Evolutionary conservation across 75 land plant species (phyloP), one percentile per base, ranked within the genome.

Genomic region (Pinus albicaulis): DNA sequence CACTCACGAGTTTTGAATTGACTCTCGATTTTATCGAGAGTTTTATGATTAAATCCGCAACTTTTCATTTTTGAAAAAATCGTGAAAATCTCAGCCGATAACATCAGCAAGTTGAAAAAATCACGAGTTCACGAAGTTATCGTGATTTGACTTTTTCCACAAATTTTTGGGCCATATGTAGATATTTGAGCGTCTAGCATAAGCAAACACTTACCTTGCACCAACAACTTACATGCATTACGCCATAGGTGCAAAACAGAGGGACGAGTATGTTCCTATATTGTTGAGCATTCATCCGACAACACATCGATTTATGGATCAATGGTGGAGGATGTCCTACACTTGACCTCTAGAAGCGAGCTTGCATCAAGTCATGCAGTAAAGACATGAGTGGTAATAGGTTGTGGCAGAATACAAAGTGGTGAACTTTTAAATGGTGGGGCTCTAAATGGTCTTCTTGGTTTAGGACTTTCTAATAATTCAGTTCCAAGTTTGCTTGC

Each of bases 371-470:
- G 59, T 23, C 48, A 5, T 17, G 75, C 81, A 38, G 77, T 92
- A 3, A 76, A 76, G 57, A 79, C 84, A 60, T 66, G 83, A 56
- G 82, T 92, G n/a, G 80, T 88, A 68, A 76, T 94, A 79, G 92
- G 97, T 17, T 94, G 98, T 81, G 95, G 91, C 15, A 78, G 76
- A 75, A 82, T 76, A 76, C 98, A 92, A 80, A 90, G 80, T 75
- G 98, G 98, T 76, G 85, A 80, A 68, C 92, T 88, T 80, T 77
- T 94, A 57, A 77, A 83, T 76, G 95, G 98, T 31, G 86, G 91
- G 61, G 98, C 92, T 48, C 98, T 95, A 55, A 87, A 94, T 88
- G 98, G 98, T 53, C 84, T 94, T 15, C 68, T 94, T 72, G 92
- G 95, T 63, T 76, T 94, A 63, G 98, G 98, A 23, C 75, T 83